Conservation (phyloP, 2,329 filamentous ascomycete genomes). For the Fusarium duplospermum region DNA sequence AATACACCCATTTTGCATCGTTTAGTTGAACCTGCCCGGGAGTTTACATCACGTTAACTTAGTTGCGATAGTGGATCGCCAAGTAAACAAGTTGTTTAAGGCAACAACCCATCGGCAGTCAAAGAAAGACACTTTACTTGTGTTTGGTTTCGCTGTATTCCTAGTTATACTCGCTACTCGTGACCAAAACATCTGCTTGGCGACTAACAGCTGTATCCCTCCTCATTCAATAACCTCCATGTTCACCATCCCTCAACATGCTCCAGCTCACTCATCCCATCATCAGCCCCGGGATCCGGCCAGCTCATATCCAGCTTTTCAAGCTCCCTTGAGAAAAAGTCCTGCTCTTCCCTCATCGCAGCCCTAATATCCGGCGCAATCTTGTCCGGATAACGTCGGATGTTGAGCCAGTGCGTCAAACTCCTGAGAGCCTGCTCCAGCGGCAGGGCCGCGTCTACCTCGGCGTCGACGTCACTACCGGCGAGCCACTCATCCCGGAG, state of each 20-base stretch:
- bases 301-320: conserved; percentile 74
- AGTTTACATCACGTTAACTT: not conserved
- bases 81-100: not conserved
- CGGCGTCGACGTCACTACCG: conserved; percentile 90
- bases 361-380: conserved; percentile 71
- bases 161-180: not conserved
- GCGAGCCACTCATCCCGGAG: conserved; percentile 95
- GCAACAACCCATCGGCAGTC: not conserved
- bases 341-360: conserved; percentile 77
- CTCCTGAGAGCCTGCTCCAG: conserved; percentile 90
- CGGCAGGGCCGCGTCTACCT: conserved; percentile 92
- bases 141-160: not conserved
- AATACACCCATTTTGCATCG: not conserved
- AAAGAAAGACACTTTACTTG: not conserved
- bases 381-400: conserved; percentile 82
- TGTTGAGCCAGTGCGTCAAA: conserved; percentile 94
- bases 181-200: not conserved
- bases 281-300: conserved; percentile 54
- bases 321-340: conserved; percentile 83
- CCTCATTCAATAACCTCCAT: conserved; percentile 1
- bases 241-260: conserved; percentile 45
- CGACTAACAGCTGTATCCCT: not conserved
- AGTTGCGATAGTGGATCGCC: not conserved
- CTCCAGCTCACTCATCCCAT: conserved; percentile 50
- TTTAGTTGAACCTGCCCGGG: not conserved